Conservation (phyloP, 768 basidiomycete genomes). For the Tubosaeta sp. region DNA sequence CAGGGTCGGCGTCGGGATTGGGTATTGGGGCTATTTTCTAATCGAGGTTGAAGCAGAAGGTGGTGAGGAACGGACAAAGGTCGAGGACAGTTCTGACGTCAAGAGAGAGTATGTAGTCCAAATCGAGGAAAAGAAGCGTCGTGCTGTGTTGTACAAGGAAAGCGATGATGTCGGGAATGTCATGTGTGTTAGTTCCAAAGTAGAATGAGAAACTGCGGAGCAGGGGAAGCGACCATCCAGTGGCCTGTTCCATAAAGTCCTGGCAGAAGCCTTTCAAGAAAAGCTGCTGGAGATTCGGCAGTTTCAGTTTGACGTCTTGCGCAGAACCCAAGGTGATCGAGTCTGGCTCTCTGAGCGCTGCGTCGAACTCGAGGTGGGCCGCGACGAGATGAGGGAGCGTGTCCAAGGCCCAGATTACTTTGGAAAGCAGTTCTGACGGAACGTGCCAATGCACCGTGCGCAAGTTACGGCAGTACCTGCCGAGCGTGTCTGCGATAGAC, state of each 20-base stretch:
- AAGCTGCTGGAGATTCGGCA: slow-evolving; percentile 59
- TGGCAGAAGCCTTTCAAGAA: slow-evolving; percentile 55
- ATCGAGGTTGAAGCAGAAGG: slow-evolving; percentile 72
- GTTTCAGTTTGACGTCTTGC: slow-evolving; percentile 46
- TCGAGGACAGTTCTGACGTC: slow-evolving; percentile 59
- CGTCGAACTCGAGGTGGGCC: slow-evolving; percentile 49
- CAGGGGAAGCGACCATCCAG: slow-evolving; percentile 62
- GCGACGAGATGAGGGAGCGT: slow-evolving; percentile 54
- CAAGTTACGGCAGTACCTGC: slow-evolving; percentile 46
- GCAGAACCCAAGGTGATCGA: slow-evolving; percentile 58
- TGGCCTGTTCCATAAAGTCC: slow-evolving; percentile 67
- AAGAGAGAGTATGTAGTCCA: slow-evolving; percentile 53
- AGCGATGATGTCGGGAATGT: slow-evolving; percentile 53
- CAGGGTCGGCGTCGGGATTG: slow-evolving; percentile 12
- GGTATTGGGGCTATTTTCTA: slow-evolving; percentile 47
- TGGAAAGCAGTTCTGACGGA: slow-evolving; percentile 50
- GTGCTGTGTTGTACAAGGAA: slow-evolving; percentile 61
- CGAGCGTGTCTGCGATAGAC: slow-evolving; percentile 60
- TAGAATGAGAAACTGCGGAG: slow-evolving; percentile 56
- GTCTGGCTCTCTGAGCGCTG: slow-evolving; percentile 34
- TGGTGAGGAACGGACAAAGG: slow-evolving; percentile 55
- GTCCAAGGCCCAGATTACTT: slow-evolving; percentile 70
- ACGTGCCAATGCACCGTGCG: slow-evolving; percentile 62
- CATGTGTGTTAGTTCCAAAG: slow-evolving; percentile 31
- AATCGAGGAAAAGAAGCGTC: slow-evolving; percentile 58